phyloP scores from a whole-genome alignment of 83 land plant species.

The Picea mariana region DNA sequence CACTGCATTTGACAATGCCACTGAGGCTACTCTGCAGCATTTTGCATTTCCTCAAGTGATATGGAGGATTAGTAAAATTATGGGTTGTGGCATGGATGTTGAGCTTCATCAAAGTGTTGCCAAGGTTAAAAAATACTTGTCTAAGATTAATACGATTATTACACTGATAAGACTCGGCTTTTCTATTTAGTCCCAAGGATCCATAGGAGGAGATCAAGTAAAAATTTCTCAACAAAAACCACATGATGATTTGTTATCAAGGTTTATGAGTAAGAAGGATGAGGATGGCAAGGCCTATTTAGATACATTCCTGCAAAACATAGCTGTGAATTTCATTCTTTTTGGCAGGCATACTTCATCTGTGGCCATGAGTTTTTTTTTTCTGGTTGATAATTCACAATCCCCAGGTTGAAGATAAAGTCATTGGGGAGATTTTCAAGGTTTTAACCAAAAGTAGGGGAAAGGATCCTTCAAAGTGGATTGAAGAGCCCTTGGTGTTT shows the following conservation, averaged over 20 bases:
- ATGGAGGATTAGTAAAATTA: constrained; percentile 11
- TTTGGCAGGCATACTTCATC: constrained; percentile 84
- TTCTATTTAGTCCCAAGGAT: neutral
- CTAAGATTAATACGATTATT: constrained; percentile 8
- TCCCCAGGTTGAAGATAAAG: neutral
- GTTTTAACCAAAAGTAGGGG: constrained; percentile 3
- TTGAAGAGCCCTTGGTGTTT: constrained; percentile 36
- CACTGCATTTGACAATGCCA: constrained; percentile 61
- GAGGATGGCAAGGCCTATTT: constrained; percentile 40
- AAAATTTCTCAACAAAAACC: constrained; percentile 1
- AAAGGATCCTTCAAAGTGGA: neutral
- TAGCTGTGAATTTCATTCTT: constrained; percentile 68
- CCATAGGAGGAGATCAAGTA: neutral
- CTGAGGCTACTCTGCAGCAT: no score
- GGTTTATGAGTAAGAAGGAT: constrained; percentile 60
- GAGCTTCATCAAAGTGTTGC: constrained; percentile 31
- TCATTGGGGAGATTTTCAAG: neutral
- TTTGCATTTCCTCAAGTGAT: neutral
- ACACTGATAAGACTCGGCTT: neutral
- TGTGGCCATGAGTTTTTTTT: constrained; percentile 78
- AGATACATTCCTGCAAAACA: constrained; percentile 40
- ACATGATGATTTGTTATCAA: constrained; percentile 51
- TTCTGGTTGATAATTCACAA: constrained; percentile 52
- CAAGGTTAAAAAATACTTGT: constrained; percentile 41
- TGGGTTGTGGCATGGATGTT: constrained; percentile 48